Evolutionary conservation across 2,329 filamentous ascomycete genomes (phyloP), one percentile per base, ranked within the genome.

Genomic region (Clarireedia sp.): DNA sequence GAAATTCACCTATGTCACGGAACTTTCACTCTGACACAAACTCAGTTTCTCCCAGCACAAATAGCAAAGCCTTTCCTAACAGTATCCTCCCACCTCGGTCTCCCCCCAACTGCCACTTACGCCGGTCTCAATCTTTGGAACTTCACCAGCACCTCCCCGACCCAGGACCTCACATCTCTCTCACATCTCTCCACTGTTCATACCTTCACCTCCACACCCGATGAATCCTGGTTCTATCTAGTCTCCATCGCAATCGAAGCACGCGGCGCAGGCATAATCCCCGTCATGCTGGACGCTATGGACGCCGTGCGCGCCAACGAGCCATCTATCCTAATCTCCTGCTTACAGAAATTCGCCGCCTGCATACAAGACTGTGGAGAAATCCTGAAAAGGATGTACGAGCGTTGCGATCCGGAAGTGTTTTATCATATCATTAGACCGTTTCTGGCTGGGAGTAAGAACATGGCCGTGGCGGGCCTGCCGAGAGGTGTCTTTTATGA

Each of bases 171-270:
- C 5, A 47, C 49, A 38, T 62, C 37, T 51, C 50, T 92, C 9
- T 80, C 89, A 57, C 83, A 86, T 50, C 75, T 96, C 10, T 75
- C 79, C 19, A 86, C 85, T 0, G 77, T 91, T 9, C 80, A 87
- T 66, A 95, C 91, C 12, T 94, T 96, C 66, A 96, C 90, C 4
- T 91, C 90, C 24, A 94, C 89, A 7, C 73, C 86, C 50, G 90
- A 95, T 62, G 92, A 97, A 71, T 90, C 90, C 64, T 96, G 92
- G 92, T 97, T 97, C 72, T 91, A 91, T 63, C 77, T 94, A 38
- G 79, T 96, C 58, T 95, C 89, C 0, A 87, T 94, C 0, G 90
- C 91, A 17, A 95, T 96, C 68, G 92, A 97, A 72, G 87, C 89
- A 36, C 80, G 84, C 47, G 90, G 87, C 0, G 90, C 85, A 0